These are phyloP conservation scores for Erodium texanum DNA, from an alignment of 441 rosid genomes.

Conservation along the genomic window DNA sequence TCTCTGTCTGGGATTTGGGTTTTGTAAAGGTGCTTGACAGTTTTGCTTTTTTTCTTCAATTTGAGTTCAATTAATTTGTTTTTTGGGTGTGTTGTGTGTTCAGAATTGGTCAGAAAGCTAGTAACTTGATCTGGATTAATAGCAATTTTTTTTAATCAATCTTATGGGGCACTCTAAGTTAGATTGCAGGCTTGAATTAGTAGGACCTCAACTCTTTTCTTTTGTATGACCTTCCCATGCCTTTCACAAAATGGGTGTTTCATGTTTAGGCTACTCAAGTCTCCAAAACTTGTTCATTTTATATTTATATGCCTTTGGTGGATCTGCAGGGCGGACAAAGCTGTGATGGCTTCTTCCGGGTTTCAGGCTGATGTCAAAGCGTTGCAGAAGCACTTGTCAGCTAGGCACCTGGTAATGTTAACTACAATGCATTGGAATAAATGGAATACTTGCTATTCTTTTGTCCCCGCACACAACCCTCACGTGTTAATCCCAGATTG, in stretches of 20 bases:
- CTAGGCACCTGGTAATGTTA: conserved; percentile 73
- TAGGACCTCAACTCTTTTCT: not conserved
- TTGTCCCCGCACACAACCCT: not conserved
- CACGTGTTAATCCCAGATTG: not conserved
- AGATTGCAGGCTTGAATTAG: not conserved
- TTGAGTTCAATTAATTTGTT: too few species aligned
- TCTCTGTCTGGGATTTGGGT: not conserved
- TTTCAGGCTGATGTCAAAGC: conserved; percentile 97
- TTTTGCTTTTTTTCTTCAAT: too few species aligned
- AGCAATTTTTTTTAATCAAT: not conserved
- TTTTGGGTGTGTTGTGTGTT: not conserved
- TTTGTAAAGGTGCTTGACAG: not conserved
- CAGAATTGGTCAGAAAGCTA: not conserved
- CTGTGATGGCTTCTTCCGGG: conserved; percentile 91
- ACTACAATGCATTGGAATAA: not conserved
- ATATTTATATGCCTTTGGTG: conserved; percentile 2
- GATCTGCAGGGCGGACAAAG: conserved; percentile 62
- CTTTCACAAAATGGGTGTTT: not conserved
- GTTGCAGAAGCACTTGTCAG: conserved; percentile 65
- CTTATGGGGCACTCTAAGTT: not conserved
- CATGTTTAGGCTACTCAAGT: not conserved
- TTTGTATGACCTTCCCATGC: not conserved
- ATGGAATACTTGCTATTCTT: not conserved
- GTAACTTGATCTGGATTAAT: not conserved
- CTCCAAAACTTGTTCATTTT: not conserved